Percentiles rank a stretch among this genome's conserved stretches.
Evolutionary conservation across 2,329 filamentous ascomycete genomes (phyloP).

Genomic region (Xylariaceae sp.): DNA sequence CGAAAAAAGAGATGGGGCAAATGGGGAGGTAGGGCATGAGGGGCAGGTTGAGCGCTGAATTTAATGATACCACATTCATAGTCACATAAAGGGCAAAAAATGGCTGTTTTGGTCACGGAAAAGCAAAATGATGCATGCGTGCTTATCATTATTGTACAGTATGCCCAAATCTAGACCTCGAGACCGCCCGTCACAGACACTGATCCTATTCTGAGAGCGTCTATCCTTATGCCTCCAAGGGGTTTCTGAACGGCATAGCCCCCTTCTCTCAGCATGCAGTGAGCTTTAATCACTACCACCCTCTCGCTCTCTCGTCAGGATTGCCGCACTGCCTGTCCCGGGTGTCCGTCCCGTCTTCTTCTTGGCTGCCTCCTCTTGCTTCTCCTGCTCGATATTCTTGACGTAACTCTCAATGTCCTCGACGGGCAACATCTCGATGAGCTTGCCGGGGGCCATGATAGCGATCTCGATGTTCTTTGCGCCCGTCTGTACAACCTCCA

Average conservation of each 20-base stretch:
- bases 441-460: constrained; percentile 90
- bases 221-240: no score
- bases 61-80: constrained; percentile 28
- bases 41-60: constrained; percentile 11
- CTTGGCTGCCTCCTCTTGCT: constrained; percentile 96
- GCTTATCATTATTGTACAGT: constrained; percentile 7
- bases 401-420: constrained; percentile 97
- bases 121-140: not conserved
- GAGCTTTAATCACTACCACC: constrained; percentile 24
- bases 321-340: constrained; percentile 67
- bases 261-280: no score
- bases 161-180: constrained; percentile 1
- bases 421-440: constrained; percentile 86
- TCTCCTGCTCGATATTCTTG: constrained; percentile 98
- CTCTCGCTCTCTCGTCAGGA: constrained; percentile 61
- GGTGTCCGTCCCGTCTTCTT: constrained; percentile 81
- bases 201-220: not conserved
- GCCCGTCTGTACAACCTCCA: constrained; percentile 97
- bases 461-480: constrained; percentile 99
- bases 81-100: not conserved
- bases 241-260: no score
- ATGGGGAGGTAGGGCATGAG: not conserved
- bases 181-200: not conserved
- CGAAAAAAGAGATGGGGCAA: constrained; percentile 2
- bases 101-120: no score